phyloP scores from a whole-genome alignment of 768 basidiomycete genomes.

The Floccularia luteovirens region DNA sequence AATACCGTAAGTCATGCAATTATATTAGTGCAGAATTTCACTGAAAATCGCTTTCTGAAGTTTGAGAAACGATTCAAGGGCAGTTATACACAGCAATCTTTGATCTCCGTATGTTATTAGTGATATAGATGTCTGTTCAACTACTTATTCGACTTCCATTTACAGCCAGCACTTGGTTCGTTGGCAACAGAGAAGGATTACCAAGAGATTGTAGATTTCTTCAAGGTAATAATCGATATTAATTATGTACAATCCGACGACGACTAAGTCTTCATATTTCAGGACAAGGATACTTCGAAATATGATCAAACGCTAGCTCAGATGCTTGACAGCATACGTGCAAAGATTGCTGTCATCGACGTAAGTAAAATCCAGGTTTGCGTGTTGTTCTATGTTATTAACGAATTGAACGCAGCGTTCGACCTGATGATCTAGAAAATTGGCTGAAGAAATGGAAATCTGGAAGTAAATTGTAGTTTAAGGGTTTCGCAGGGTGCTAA shows the following conservation, averaged over 20 bases:
- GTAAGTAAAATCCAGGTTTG: slow-evolving; percentile 21
- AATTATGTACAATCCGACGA: slow-evolving; percentile 6
- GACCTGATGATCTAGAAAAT: slow-evolving; percentile 39
- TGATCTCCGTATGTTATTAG: slow-evolving; percentile 42
- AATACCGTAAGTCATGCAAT: slow-evolving; percentile 36
- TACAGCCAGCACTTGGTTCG: slow-evolving; percentile 11
- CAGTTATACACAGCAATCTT: slow-evolving; percentile 48
- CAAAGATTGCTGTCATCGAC: slow-evolving; percentile 55
- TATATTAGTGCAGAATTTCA: background rate
- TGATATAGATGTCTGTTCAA: background rate
- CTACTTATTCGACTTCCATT: background rate
- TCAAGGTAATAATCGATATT: slow-evolving; percentile 42
- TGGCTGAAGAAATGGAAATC: slow-evolving; percentile 49
- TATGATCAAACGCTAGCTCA: slow-evolving; percentile 60
- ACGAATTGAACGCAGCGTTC: slow-evolving; percentile 44
- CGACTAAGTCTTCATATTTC: slow-evolving; percentile 11
- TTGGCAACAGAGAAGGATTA: slow-evolving; percentile 38
- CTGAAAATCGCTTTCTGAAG: slow-evolving; percentile 19
- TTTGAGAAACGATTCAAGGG: slow-evolving; percentile 64
- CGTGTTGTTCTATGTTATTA: background rate
- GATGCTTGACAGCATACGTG: slow-evolving; percentile 57
- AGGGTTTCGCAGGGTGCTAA: too few species aligned
- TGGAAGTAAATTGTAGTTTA: too few species aligned
- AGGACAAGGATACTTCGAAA: slow-evolving; percentile 66
- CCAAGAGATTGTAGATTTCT: slow-evolving; percentile 58